A percentile compares a stretch with the other conserved stretches of the same genome.
These are phyloP conservation scores for Immersiella caudata DNA, from an alignment of 495 filamentous ascomycete species.

Conservation along the genomic window DNA sequence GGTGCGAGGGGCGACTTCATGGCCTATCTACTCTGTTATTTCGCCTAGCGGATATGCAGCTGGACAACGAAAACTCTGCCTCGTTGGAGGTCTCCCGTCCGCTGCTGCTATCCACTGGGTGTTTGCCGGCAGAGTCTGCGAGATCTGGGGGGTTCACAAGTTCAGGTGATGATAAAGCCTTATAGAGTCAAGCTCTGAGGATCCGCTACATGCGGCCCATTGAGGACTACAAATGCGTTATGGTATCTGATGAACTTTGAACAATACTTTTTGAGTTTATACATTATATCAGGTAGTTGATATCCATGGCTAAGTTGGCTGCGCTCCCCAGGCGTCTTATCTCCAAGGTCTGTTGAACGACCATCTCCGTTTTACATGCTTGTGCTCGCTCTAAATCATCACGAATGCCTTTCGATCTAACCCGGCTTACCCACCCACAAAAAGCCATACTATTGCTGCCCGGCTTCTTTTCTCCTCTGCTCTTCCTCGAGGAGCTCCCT, in stretches of 20 bases:
- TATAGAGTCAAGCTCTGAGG: constrained; percentile 99
- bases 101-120: constrained; percentile 37
- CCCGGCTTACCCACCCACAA: background rate
- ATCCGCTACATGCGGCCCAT: constrained; percentile 54
- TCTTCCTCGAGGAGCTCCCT: constrained; percentile 60
- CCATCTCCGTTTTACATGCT: background rate
- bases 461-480: constrained; percentile 42
- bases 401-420: background rate
- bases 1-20: constrained; percentile 80
- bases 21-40: constrained; percentile 35
- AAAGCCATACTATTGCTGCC: constrained; percentile 1
- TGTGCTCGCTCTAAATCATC: background rate
- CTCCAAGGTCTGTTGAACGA: constrained; percentile 26
- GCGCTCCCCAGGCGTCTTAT: constrained; percentile 9
- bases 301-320: constrained; percentile 12
- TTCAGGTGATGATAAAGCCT: constrained; percentile 94
- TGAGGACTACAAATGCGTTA: constrained; percentile 77
- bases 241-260: constrained; percentile 85
- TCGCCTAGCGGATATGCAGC: constrained; percentile 32
- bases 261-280: constrained; percentile 17
- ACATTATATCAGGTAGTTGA: constrained; percentile 20
- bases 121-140: constrained; percentile 22
- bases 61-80: constrained; percentile 48
- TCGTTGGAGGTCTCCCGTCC: constrained; percentile 47
- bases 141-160: constrained; percentile 47